Base-by-base conservation (phyloP, 805 yeast species). In the Yarrowia bubula region DNA sequence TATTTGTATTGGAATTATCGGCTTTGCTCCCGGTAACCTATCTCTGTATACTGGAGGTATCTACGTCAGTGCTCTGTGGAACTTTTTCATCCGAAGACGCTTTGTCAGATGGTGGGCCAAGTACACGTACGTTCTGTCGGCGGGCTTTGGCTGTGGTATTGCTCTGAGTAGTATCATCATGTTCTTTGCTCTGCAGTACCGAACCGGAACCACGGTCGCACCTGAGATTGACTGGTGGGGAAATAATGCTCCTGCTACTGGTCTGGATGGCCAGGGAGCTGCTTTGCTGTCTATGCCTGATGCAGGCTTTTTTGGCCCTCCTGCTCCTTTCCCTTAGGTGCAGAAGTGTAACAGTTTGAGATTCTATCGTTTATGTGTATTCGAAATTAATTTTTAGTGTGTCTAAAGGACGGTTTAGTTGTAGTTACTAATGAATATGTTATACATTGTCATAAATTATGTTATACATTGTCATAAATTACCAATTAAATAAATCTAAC, bases 21-120 rank as follows among this genome's bases (percentile, higher is more conserved):
- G 38, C 9, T 32, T 32, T 8, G 63, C 50, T 8, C 50, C 47
- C 8, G 38, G 41, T 7, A 42, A 81, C 71, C 68, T 81, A 44
- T 78, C 76, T 77, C 70, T 71, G 64, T 78, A 76, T 67, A 77
- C 74, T 47, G 76, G 80, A 2, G 83, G 82, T 4, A 70, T 80
- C 43, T 71, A 71, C 41, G 35, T 81, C 53, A 76, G 81, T 18
- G 77, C 74, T 67, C 75, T 75, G 67, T 65, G 75, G 35, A 81
- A 81, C 76, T 64, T 75, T 44, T 82, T 82, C 76, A 70, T 82
- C 65, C 78, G 79, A 64, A 72, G 73, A 51, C 71, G 76, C 62
- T 82, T 79, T 69, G 71, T 78, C 6, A 70, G 73, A 28, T 82
- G 85, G 85, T 82, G 84, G 84, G 82, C 80, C 64, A 81, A 80